Base-by-base conservation (phyloP, 2,329 filamentous ascomycete species). In the Clonostachys rhizophaga region DNA sequence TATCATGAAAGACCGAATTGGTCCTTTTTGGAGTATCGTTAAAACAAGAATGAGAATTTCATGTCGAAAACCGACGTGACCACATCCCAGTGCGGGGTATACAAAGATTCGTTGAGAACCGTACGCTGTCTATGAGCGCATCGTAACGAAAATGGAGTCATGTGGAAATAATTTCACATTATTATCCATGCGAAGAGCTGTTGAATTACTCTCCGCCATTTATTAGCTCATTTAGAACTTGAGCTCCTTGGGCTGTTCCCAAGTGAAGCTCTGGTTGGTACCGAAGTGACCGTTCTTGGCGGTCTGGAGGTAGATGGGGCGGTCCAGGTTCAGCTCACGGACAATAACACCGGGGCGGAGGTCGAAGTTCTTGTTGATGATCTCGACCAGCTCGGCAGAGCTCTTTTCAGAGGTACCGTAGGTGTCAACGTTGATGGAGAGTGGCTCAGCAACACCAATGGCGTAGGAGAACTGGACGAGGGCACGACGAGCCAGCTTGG, bases 201-300 rank as follows among this genome's bases (percentile, higher is more conserved):
- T 70, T 70, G 67, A 70, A 70, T 66, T 35, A 56, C 63, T 66
- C 63, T 62, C 56, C 60, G 50, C 46, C 43, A 47, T 51, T 24
- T 24, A 42, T 39, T 24, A 47, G 44, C n/a, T 40, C 44, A 52
- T 69, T 83, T 96, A 97, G 74, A 89, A 87, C 75, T 88, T 91
- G 66, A 99, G 89, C 59, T 79, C 63, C 89, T 96, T 96, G 66
- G 94, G 92, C 84, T 97, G 83, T 85, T 99, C 94, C 94, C 94
- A 99, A 74, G 78, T 84, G 83, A 99, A 99, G 72, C 72, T 78
- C 83, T 96, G 94, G 88, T 96, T 94, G 74, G 91, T 95, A 58
- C 79, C 79, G 76, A 99, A 99, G 84, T 99, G 94, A 62, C 94
- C 94, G 78, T 97, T 97, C 89, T 96, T 96, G 75, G 94, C 94